phyloP scores from a whole-genome alignment of 2,329 filamentous ascomycete genomes.

The Beauveria varroae region DNA sequence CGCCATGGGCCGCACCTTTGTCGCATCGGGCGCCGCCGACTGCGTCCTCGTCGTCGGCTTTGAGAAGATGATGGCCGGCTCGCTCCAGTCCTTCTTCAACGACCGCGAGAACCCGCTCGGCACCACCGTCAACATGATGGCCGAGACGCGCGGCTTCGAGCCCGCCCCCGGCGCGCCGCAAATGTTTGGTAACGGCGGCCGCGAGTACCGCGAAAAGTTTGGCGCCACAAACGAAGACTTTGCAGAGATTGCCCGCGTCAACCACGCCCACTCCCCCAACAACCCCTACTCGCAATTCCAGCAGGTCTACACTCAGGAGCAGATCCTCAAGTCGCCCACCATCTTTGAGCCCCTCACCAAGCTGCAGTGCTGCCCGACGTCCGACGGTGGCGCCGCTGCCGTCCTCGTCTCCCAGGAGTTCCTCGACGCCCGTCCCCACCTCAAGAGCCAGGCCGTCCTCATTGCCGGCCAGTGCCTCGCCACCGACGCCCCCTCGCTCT shows the following conservation, averaged over 20 bases:
- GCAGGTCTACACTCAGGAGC: constrained; percentile 79
- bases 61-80: constrained; percentile 97
- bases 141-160: constrained; percentile 68
- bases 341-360: constrained; percentile 88
- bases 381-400: constrained; percentile 82
- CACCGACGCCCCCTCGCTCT: constrained; percentile 76
- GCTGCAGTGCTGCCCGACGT: constrained; percentile 97
- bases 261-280: constrained; percentile 82
- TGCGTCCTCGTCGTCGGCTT: constrained; percentile 90
- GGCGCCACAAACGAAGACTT: constrained; percentile 82
- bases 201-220: constrained; percentile 94
- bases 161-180: constrained; percentile 83
- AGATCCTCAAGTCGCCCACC: constrained; percentile 67
- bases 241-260: constrained; percentile 86
- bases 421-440: constrained; percentile 74
- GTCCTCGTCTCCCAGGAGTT: constrained; percentile 85
- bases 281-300: constrained; percentile 99
- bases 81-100: constrained; percentile 73
- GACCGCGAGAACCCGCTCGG: constrained; percentile 76
- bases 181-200: constrained; percentile 89
- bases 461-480: constrained; percentile 83
- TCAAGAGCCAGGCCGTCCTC: constrained; percentile 74
- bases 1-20: constrained; percentile 72
- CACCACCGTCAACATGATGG: constrained; percentile 71
- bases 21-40: constrained; percentile 73